phyloP scores from a whole-genome alignment of 2,329 filamentous ascomycete species.

The Trichoderma arundinaceum region DNA sequence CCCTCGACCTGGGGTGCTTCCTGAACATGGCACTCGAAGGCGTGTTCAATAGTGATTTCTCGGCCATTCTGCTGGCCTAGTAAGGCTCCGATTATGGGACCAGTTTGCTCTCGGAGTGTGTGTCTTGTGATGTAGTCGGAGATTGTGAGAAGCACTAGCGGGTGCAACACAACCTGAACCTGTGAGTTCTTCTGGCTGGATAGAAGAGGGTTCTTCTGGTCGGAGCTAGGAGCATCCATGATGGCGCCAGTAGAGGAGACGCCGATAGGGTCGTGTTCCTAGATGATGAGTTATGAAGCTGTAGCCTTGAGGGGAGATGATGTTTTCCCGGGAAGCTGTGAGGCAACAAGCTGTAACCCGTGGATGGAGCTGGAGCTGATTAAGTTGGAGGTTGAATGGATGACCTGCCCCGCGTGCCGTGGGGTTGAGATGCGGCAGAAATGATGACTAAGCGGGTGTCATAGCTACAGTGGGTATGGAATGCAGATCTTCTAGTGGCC shows the following conservation, averaged over 20 bases:
- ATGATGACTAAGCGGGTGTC: not conserved
- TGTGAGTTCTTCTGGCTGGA: slow-evolving; percentile 72
- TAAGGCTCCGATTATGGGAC: slow-evolving; percentile 84
- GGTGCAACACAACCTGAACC: slow-evolving; percentile 84
- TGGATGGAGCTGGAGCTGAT: not conserved
- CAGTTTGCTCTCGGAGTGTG: slow-evolving; percentile 74
- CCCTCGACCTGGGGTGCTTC: slow-evolving; percentile 55
- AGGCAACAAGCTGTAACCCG: not conserved
- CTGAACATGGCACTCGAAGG: slow-evolving; percentile 77
- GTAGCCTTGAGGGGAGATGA: not conserved
- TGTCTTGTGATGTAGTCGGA: slow-evolving; percentile 96
- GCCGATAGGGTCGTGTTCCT: not conserved
- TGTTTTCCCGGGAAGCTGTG: not conserved
- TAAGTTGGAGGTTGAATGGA: not conserved
- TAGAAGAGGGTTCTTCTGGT: slow-evolving; percentile 60
- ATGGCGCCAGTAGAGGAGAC: slow-evolving; percentile 33
- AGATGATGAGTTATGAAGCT: not conserved
- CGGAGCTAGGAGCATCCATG: slow-evolving; percentile 54
- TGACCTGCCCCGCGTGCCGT: not conserved
- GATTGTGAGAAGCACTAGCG: slow-evolving; percentile 92
- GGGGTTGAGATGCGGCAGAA: not conserved
- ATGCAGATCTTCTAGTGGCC: too few species aligned
- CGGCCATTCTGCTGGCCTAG: slow-evolving; percentile 90
- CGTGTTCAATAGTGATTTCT: slow-evolving; percentile 89
- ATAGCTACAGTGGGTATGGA: too few species aligned